Evolutionary conservation across 768 basidiomycete species (phyloP).

Genomic region (Suillus plorans): DNA sequence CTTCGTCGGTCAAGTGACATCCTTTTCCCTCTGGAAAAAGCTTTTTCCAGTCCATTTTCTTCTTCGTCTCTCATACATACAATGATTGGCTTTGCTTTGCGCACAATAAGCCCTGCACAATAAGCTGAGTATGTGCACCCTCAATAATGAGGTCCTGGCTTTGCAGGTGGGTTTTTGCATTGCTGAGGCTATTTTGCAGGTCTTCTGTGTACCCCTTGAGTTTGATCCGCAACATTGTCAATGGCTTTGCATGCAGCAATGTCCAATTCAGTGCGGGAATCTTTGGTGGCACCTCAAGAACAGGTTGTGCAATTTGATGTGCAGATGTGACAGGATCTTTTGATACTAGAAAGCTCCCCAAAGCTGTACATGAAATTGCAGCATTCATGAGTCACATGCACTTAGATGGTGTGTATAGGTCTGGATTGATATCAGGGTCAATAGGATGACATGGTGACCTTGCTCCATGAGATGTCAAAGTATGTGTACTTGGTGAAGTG

Average conservation of each 20-base stretch:
- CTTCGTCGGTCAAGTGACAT: not conserved
- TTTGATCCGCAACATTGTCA: too few species aligned
- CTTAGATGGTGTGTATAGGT: slow-evolving; percentile 21
- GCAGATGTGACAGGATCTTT: slow-evolving; percentile 13
- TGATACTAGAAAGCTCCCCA: slow-evolving; percentile 23
- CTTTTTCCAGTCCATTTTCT: not conserved
- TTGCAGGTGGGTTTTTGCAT: too few species aligned
- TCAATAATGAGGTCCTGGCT: too few species aligned
- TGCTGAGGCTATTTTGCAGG: too few species aligned
- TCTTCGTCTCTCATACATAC: not conserved
- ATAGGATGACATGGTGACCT: not conserved
- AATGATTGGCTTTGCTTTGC: not conserved
- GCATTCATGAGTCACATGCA: slow-evolving; percentile 19
- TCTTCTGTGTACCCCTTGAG: too few species aligned
- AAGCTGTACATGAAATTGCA: slow-evolving; percentile 18
- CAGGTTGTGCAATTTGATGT: slow-evolving; percentile 3
- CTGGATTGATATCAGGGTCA: slow-evolving; percentile 12
- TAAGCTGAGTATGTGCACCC: not conserved
- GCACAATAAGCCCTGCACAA: not conserved
- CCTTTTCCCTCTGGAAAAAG: not conserved
- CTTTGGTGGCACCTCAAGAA: slow-evolving; percentile 15
- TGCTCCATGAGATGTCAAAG: too few species aligned
- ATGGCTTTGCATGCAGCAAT: not conserved
- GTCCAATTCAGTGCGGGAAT: slow-evolving; percentile 13
- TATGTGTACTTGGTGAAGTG: not conserved